A percentile compares a stretch with the other conserved stretches of the same genome.
Conservation (phyloP, 2,329 filamentous ascomycete genomes). For the Claviceps humidiphila region DNA sequence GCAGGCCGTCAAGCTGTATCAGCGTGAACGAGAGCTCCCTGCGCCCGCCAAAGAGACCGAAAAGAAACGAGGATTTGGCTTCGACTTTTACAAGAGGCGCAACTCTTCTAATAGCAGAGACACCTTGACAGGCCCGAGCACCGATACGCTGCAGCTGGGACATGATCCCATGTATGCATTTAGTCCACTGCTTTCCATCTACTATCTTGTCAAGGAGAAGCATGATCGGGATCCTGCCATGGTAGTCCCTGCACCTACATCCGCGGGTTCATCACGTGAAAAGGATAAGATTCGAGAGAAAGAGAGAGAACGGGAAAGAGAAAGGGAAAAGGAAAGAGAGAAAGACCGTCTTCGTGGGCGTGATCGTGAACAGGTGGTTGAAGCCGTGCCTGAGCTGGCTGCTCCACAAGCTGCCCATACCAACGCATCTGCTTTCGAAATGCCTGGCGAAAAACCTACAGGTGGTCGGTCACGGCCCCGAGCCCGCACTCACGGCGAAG, state of each 20-base stretch:
- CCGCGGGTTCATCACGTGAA: not conserved
- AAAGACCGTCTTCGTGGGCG: conserved; percentile 15
- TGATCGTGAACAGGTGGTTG: conserved; percentile 23
- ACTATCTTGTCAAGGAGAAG: conserved; percentile 93
- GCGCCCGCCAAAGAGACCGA: conserved; percentile 53
- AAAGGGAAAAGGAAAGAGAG: conserved; percentile 10
- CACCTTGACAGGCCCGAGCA: conserved; percentile 70
- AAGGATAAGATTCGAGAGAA: not conserved
- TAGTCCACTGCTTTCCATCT: conserved; percentile 82
- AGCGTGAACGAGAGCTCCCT: conserved; percentile 49
- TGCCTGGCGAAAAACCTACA: conserved; percentile 77
- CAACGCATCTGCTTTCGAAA: conserved; percentile 71
- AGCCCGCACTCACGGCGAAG: conserved; percentile 87
- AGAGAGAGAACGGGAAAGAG: not conserved
- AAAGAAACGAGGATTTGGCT: conserved; percentile 74
- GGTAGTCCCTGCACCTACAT: conserved; percentile 31
- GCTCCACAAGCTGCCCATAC: conserved; percentile 81
- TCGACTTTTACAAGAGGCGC: conserved; percentile 92
- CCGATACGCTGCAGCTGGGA: conserved; percentile 70
- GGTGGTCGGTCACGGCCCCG: conserved; percentile 72
- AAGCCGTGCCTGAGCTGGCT: conserved; percentile 56
- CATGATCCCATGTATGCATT: conserved; percentile 87
- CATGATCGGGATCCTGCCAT: conserved; percentile 56
- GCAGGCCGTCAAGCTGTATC: conserved; percentile 58
- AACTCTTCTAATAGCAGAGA: conserved; percentile 84